phyloP scores from a whole-genome alignment of 768 basidiomycete species.

The Macrolepiota fuliginosa region DNA sequence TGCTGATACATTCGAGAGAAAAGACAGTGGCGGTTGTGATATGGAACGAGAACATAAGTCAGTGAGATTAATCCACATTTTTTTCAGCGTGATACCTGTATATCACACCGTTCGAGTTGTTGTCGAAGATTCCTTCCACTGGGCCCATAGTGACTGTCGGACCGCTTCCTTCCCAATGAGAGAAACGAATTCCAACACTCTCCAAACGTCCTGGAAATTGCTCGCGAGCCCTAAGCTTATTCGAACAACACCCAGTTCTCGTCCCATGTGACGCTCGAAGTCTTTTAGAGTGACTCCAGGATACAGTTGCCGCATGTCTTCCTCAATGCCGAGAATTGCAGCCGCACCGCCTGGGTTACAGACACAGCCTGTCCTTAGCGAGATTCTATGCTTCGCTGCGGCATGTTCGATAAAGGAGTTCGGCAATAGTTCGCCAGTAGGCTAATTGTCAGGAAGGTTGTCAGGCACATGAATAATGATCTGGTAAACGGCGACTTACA shows the following conservation, averaged over 20 bases:
- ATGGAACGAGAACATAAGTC: slow-evolving; percentile 12
- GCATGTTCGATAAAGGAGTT: slow-evolving; percentile 74
- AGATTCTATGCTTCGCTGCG: slow-evolving; percentile 62
- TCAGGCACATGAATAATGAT: not conserved
- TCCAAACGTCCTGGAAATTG: slow-evolving; percentile 74
- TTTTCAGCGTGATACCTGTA: not conserved
- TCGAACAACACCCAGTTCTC: slow-evolving; percentile 72
- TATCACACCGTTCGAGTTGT: slow-evolving; percentile 23
- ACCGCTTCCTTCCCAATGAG: slow-evolving; percentile 36
- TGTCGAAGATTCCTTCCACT: slow-evolving; percentile 27
- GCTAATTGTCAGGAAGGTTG: slow-evolving; percentile 33
- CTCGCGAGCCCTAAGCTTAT: slow-evolving; percentile 80
- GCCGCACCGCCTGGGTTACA: slow-evolving; percentile 86
- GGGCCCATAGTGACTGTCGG: slow-evolving; percentile 23
- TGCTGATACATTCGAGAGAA: not conserved
- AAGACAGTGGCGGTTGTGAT: not conserved
- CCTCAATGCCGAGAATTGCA: slow-evolving; percentile 62
- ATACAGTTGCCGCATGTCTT: slow-evolving; percentile 60
- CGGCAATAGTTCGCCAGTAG: slow-evolving; percentile 63
- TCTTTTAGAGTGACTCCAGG: slow-evolving; percentile 59
- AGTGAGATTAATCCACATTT: slow-evolving; percentile 13
- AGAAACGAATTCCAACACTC: slow-evolving; percentile 46
- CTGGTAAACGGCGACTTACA: slow-evolving; percentile 37
- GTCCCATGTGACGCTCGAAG: slow-evolving; percentile 58
- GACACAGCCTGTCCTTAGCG: slow-evolving; percentile 82